Percentiles rank a stretch among this genome's conserved stretches.
phyloP scores from a whole-genome alignment of 306 rosid genomes.

The Benincasa hispida region DNA sequence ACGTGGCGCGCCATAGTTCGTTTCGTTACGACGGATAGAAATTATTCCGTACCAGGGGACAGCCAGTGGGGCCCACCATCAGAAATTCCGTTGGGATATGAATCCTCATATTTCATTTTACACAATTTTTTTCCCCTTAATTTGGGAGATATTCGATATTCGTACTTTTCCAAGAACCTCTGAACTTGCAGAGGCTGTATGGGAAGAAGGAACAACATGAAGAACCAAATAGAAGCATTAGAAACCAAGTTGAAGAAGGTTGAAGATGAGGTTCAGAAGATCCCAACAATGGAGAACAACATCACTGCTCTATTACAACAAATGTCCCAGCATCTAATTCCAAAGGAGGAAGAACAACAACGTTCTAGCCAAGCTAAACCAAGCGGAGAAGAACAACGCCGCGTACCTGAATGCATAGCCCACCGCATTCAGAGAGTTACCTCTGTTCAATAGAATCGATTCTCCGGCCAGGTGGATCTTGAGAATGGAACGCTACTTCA shows the following conservation, averaged over 20 bases:
- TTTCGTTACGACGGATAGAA: too few species aligned
- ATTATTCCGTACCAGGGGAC: too few species aligned
- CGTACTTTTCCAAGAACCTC: too few species aligned
- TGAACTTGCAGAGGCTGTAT: too few species aligned
- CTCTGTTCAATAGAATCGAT: not conserved
- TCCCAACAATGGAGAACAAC: not conserved
- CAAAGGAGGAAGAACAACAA: too few species aligned
- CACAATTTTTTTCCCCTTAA: too few species aligned
- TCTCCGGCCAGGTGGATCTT: not conserved
- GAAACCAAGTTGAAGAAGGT: not conserved
- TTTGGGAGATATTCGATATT: too few species aligned
- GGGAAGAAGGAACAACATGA: not conserved
- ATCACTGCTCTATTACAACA: not conserved
- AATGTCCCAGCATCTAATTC: not conserved
- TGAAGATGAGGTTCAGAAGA: not conserved
- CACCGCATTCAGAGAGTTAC: not conserved
- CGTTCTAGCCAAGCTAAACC: too few species aligned
- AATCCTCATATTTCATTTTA: too few species aligned
- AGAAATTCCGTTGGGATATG: too few species aligned
- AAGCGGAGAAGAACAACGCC: not conserved
- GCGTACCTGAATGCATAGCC: not conserved
- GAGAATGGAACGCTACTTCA: not conserved
- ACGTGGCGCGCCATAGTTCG: too few species aligned
- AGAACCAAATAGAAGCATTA: not conserved
- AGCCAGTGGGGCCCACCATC: too few species aligned